Evolutionary conservation across 257 asterid species (phyloP).

Genomic region (Solanum habrochaites): DNA sequence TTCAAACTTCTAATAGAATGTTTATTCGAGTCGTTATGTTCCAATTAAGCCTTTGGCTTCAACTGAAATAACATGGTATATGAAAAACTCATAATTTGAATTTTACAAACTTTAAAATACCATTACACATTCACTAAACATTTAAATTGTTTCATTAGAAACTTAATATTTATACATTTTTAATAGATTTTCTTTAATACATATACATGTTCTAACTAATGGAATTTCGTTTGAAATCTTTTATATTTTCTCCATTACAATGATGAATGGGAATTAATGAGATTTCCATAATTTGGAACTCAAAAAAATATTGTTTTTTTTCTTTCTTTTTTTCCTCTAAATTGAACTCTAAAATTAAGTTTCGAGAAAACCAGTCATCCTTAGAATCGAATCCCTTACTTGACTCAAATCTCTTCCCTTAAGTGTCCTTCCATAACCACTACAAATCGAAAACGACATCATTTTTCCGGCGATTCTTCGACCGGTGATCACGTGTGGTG

Average conservation of each 20-base stretch:
- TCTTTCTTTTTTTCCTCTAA: background rate
- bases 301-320: background rate
- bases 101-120: too few relatives aligned
- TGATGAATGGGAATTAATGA: background rate
- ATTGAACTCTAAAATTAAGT: conserved; percentile 13
- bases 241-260: conserved; percentile 1
- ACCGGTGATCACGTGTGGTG: conserved; percentile 67
- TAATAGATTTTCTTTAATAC: background rate
- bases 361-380: conserved; percentile 89
- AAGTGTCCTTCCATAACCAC: conserved; percentile 74
- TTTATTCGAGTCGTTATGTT: background rate
- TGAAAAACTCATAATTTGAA: background rate
- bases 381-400: conserved; percentile 60
- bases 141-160: background rate
- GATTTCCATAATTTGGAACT: background rate
- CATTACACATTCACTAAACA: background rate
- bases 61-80: background rate
- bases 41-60: background rate
- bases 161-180: background rate
- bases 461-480: conserved; percentile 60
- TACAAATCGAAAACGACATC: conserved; percentile 71
- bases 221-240: background rate
- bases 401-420: conserved; percentile 83
- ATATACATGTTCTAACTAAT: background rate
- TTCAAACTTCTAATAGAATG: background rate